A percentile compares a stretch with the other conserved stretches of the same genome.
phyloP scores from a whole-genome alignment of 164 flowering plant species.

The Magnolia sinica region DNA sequence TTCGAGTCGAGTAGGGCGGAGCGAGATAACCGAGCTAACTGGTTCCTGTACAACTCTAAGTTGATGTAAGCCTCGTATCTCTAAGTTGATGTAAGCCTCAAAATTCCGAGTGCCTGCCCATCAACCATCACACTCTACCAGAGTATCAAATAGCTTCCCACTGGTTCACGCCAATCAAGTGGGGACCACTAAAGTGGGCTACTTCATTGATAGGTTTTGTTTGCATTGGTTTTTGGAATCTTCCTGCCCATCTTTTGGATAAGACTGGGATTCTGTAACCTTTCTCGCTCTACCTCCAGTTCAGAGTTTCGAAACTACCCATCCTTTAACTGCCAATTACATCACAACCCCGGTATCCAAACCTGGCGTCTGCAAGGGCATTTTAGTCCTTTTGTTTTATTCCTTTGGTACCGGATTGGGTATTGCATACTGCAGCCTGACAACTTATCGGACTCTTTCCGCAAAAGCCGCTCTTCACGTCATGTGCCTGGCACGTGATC shows the following conservation, averaged over 20 bases:
- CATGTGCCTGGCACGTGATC: constrained; percentile 3
- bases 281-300: not conserved
- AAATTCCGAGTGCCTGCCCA: too few relatives aligned
- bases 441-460: not conserved
- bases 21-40: too few relatives aligned
- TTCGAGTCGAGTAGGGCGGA: too few relatives aligned
- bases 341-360: not conserved
- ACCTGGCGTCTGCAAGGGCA: not conserved
- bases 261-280: not conserved
- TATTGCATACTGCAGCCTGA: not conserved
- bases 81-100: too few relatives aligned
- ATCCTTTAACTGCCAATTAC: not conserved
- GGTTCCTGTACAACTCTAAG: too few relatives aligned
- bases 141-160: too few relatives aligned
- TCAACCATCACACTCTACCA: too few relatives aligned
- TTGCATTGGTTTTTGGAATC: not conserved
- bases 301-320: not conserved
- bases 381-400: not conserved
- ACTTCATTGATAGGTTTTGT: not conserved
- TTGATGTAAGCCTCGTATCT: too few relatives aligned
- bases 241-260: not conserved
- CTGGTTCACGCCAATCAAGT: too few relatives aligned
- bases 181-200: too few relatives aligned
- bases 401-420: not conserved
- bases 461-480: not conserved